phyloP scores from a whole-genome alignment of 352 stramenopile genomes.

The Chrysophaeum taylorii region DNA sequence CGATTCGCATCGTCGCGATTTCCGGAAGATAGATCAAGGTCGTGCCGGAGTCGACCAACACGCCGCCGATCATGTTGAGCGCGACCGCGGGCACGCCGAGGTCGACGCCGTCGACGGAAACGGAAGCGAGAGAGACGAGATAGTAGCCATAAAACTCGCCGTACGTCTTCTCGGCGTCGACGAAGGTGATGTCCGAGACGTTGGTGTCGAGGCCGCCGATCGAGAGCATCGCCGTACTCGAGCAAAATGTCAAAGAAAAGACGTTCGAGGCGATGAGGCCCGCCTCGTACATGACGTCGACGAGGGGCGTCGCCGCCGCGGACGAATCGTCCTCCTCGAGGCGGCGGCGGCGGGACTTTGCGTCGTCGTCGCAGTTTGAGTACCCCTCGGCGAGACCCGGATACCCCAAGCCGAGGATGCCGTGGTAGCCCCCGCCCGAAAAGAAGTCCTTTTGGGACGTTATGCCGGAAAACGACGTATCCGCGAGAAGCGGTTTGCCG shows the following conservation, averaged over 20 bases:
- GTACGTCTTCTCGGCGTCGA: neutral
- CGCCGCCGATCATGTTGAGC: neutral
- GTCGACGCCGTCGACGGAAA: neutral
- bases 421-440: neutral
- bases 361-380: neutral
- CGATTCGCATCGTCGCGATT: neutral
- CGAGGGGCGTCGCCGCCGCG: neutral
- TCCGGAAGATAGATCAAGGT: neutral
- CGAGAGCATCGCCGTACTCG: neutral
- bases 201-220: neutral
- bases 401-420: neutral
- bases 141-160: neutral
- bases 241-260: neutral
- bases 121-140: neutral
- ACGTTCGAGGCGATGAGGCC: neutral
- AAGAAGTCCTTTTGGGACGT: neutral
- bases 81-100: neutral
- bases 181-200: neutral
- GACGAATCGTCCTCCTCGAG: no score
- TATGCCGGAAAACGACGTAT: neutral
- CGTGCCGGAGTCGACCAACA: neutral
- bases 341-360: neutral
- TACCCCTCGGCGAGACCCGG: neutral
- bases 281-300: neutral
- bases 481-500: neutral